Conservation (phyloP, 1,139 yeast species). For the Kodamaea alishanica region DNA sequence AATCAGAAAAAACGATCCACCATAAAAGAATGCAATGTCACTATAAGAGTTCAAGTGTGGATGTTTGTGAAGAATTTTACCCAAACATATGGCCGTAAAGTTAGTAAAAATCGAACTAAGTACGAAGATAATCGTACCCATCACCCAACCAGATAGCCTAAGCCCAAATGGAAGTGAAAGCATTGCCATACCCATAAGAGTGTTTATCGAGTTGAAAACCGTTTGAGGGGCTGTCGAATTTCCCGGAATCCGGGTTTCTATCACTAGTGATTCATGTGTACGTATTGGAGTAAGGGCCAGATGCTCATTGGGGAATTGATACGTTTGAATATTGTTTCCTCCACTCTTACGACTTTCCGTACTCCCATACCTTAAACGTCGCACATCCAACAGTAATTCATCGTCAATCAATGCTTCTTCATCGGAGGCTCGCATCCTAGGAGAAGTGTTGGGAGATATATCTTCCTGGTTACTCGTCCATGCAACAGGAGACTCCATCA, state of each 20-base stretch:
- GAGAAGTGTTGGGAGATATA: constrained; percentile 27
- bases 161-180: constrained; percentile 81
- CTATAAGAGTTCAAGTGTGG: constrained; percentile 38
- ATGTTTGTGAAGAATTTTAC: constrained; percentile 28
- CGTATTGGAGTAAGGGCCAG: too few species aligned
- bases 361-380: background rate
- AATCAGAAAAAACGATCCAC: constrained; percentile 47
- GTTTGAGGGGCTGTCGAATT: constrained; percentile 77
- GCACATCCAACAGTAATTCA: constrained; percentile 1
- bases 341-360: background rate
- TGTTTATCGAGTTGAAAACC: constrained; percentile 79
- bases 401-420: constrained; percentile 5
- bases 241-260: constrained; percentile 14
- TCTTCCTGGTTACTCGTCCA: constrained; percentile 12
- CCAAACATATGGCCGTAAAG: constrained; percentile 59
- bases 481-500: constrained; percentile 17
- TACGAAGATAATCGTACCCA: constrained; percentile 54
- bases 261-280: background rate
- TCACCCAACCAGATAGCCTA: constrained; percentile 73
- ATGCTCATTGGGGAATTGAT: constrained; percentile 10
- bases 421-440: constrained; percentile 8
- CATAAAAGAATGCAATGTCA: constrained; percentile 44
- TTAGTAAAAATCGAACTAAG: constrained; percentile 61
- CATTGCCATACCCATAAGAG: constrained; percentile 81
- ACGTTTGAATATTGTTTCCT: constrained; percentile 13